phyloP scores from a whole-genome alignment of 2,329 filamentous ascomycete species.

The Podosphaera fusca region DNA sequence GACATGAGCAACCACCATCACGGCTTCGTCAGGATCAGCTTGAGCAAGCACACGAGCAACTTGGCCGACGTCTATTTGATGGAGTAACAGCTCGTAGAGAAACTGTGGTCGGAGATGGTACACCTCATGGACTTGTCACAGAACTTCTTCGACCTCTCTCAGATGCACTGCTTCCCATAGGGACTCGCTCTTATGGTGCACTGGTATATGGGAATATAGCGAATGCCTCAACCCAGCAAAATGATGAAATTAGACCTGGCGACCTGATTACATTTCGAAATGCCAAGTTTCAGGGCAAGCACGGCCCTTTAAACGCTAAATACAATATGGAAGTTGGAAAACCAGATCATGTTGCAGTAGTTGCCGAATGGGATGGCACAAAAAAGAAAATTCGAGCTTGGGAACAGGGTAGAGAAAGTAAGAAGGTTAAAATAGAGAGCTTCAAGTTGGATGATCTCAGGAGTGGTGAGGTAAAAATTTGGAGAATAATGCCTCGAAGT shows the following conservation, averaged over 20 bases:
- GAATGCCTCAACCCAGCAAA: constrained; percentile 74
- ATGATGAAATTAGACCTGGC: constrained; percentile 79
- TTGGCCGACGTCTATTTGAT: constrained; percentile 56
- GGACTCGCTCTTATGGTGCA: constrained; percentile 74
- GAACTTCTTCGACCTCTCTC: constrained; percentile 54
- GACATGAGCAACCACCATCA: constrained; percentile 63
- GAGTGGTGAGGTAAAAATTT: constrained; percentile 89
- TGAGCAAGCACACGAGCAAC: constrained; percentile 61
- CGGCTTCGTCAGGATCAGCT: constrained; percentile 78
- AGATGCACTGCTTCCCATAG: constrained; percentile 59
- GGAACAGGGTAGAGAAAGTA: constrained; percentile 86
- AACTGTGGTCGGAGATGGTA: constrained; percentile 62
- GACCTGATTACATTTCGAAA: constrained; percentile 89
- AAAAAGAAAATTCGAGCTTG: constrained; percentile 93
- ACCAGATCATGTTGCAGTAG: constrained; percentile 65
- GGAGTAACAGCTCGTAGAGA: constrained; percentile 51
- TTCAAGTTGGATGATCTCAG: constrained; percentile 81
- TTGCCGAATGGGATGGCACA: constrained; percentile 92
- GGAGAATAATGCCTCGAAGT: constrained; percentile 75
- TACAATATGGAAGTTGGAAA: constrained; percentile 77
- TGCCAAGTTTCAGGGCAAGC: constrained; percentile 83
- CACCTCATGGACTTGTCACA: constrained; percentile 51
- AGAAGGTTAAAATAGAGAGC: constrained; percentile 83
- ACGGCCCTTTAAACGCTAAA: constrained; percentile 85
- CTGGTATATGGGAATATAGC: constrained; percentile 86